Evolutionary conservation across 2,329 filamentous ascomycete genomes (phyloP), one percentile per base, ranked within the genome.

Genomic region (Penicillium digitatum): DNA sequence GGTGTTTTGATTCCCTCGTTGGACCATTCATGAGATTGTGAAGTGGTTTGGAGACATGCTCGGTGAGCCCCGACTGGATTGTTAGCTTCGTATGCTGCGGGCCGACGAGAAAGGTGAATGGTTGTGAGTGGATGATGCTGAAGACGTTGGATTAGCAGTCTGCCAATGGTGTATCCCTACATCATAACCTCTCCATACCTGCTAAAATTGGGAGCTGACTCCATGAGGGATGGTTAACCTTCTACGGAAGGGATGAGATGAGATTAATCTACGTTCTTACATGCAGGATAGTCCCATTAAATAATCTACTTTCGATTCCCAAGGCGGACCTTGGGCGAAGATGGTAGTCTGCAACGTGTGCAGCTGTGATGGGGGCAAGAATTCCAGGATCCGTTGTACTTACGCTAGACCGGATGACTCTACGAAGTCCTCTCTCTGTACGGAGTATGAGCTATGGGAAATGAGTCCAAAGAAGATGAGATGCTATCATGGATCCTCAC

Each of bases 21-120:
- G 74, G 66, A 39, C 76, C 75, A 64, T 75, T 76, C 70, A 80
- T 73, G 16, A 80, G 64, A 47, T 73, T 67, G 55, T 72, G 68
- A 20, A 80, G 66, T 9, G 74, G 74, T 27, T 72, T 68, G 24
- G 76, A 79, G 59, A 78, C 71, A 66, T 72, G 69, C 39, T 73
- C 70, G 31, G 78, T 73, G 6, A 79, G 69, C 8, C 71, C 74
- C 27, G 74, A 69, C 62, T 80, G 77, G 59, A 80, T 74, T 31
- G 72, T 75, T 58, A 78, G 72, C 54, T 77, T 76, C 44, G 74
- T 76, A 61, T 77, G 74, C 20, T 69, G 66, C 7, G 74, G 73
- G 6, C 78, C 78, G 56, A 79, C 74, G 27, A 78, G 67, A 60
- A 79, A 78, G 43, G 72, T 75, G 55, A 78, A 79, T 18, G 73